Base-by-base conservation (phyloP, 176 grass and related monocot genomes). In the Rhynchospora breviuscula region DNA sequence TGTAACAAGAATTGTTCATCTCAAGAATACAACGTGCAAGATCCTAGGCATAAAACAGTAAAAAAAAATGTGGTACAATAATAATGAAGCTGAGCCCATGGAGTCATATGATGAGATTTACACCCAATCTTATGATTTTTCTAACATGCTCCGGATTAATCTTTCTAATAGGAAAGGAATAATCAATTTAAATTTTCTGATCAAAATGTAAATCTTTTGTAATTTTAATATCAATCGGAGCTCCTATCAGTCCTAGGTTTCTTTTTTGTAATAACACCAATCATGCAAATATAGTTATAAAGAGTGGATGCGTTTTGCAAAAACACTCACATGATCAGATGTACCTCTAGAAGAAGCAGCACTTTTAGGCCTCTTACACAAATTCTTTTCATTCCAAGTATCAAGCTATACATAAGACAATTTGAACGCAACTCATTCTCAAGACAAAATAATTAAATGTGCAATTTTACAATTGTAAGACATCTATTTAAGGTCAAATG, bases 351-450 rank as follows among this genome's bases (percentile, higher is more conserved):
- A n/a, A 49, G 73, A 94, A 79, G 53, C 48, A 40, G 10, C 40
- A 7, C 54, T 77, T 13, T 82, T 79, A 63, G 76, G 53, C 59
- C 76, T 58, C 46, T 66, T 58, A 71, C 69, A 86, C 91, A 93
- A 87, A 79, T 70, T 87, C 53, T 89, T 80, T 88, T 98, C 95
- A 85, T 98, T 98, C 86, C 87, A 90, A 81, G 88, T 89, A 72
- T 98, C 92, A 87, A 98, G 86, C 95, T 95, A 87, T 77, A 85
- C 59, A 59, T 83, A 79, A 21, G 87, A 79, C 63, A 60, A 6
- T 81, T 58, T 46, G 79, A 17, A 87, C 74, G 66, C 65, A 88
- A 66, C 43, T 79, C 66, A 45, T 62, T 83, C 21, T 33, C 71
- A 83, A 53, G 2, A 53, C 60, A 75, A 56, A 47, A 79, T 75